phyloP scores from a whole-genome alignment of 1,139 yeast genomes.

The Pichia inconspicua region DNA sequence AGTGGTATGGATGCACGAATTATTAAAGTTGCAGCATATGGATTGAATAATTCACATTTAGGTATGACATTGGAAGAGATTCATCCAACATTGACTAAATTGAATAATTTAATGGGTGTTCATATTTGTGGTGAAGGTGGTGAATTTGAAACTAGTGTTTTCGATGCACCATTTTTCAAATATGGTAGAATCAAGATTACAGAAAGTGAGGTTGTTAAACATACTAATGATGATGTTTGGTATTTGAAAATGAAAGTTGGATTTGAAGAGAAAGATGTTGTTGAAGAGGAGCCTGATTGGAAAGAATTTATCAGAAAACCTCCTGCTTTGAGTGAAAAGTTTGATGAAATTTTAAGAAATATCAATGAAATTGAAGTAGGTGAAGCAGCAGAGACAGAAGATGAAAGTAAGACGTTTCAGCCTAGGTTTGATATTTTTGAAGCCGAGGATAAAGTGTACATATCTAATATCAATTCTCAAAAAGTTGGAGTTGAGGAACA shows the following conservation, averaged over 20 bases:
- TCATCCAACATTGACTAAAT: constrained; percentile 47
- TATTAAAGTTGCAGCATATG: constrained; percentile 90
- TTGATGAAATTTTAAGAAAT: constrained; percentile 28
- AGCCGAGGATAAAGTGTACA: constrained; percentile 33
- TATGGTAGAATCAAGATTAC: constrained; percentile 41
- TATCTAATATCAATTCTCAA: constrained; percentile 43
- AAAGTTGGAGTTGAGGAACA: constrained; percentile 36
- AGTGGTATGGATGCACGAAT: constrained; percentile 74
- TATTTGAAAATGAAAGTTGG: constrained; percentile 47
- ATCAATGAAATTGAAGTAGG: not conserved
- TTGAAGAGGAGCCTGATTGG: constrained; percentile 21
- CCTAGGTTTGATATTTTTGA: constrained; percentile 12
- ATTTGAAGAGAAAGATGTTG: constrained; percentile 31
- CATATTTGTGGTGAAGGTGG: constrained; percentile 99
- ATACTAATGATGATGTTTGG: constrained; percentile 54
- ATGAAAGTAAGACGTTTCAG: not conserved
- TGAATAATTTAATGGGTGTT: constrained; percentile 65
- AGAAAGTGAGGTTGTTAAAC: constrained; percentile 37
- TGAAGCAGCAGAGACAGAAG: too few relatives aligned
- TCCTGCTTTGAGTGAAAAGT: constrained; percentile 41
- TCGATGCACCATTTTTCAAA: constrained; percentile 79
- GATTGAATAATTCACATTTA: constrained; percentile 57
- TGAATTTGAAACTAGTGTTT: constrained; percentile 86
- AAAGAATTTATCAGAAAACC: constrained; percentile 33
- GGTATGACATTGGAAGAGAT: constrained; percentile 60